These are phyloP conservation scores for Volutella citrinella DNA, from an alignment of 2,329 filamentous ascomycete genomes.

Conservation along the genomic window DNA sequence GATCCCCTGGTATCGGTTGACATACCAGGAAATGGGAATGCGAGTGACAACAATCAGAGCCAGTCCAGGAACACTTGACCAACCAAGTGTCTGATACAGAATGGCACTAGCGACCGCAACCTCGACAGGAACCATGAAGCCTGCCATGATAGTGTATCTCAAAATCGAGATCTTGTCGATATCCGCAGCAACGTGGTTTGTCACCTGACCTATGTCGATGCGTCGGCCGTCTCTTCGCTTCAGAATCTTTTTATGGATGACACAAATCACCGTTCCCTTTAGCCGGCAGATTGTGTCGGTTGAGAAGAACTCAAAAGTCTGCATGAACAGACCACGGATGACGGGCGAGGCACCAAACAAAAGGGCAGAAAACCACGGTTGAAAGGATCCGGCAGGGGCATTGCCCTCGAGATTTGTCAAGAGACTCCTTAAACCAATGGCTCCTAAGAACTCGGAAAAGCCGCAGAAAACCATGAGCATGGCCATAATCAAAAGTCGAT, in stretches of 20 bases:
- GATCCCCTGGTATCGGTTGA: constrained; percentile 1
- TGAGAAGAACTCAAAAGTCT: constrained; percentile 7
- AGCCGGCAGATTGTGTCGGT: constrained; percentile 6
- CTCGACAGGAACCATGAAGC: constrained; percentile 7
- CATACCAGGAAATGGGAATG: constrained; percentile 5
- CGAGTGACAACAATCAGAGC: constrained; percentile 1
- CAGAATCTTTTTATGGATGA: neutral
- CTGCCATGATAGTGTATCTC: constrained; percentile 7
- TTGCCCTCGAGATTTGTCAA: neutral
- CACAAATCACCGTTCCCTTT: constrained; percentile 3
- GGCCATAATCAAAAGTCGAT: constrained; percentile 3
- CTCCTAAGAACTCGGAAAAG: constrained; percentile 4
- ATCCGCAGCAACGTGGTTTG: constrained; percentile 4
- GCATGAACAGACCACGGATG: constrained; percentile 5
- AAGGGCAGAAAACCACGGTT: constrained; percentile 4
- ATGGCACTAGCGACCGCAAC: constrained; percentile 4
- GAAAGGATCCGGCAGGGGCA: neutral
- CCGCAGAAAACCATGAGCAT: constrained; percentile 3
- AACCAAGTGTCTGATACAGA: constrained; percentile 6
- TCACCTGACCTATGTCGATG: constrained; percentile 1
- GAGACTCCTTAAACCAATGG: constrained; percentile 5
- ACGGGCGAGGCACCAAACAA: constrained; percentile 5
- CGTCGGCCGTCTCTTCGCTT: neutral
- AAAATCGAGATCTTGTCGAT: constrained; percentile 4
- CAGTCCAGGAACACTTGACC: constrained; percentile 5